Conservation (phyloP, 2,329 filamentous ascomycete genomes). For the Xylaria multiplex region DNA sequence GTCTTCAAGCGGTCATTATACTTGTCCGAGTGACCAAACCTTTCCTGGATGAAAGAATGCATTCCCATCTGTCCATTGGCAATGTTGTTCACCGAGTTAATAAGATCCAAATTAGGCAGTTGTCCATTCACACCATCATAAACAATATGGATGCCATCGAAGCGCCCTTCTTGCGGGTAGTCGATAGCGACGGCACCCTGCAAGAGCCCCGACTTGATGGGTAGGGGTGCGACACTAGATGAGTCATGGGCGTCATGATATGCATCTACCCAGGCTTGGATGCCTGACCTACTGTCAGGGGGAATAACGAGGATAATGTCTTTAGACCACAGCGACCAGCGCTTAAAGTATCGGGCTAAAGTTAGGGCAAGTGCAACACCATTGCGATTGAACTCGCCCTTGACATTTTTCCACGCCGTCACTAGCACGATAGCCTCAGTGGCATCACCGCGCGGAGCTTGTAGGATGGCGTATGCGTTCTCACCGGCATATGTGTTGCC, state of each 20-base stretch:
- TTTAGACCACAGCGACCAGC: conserved; percentile 98
- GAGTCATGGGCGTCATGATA: conserved; percentile 91
- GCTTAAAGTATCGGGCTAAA: conserved; percentile 92
- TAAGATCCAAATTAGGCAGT: conserved; percentile 91
- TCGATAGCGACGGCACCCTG: conserved; percentile 95
- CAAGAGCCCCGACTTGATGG: conserved; percentile 90
- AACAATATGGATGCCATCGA: conserved; percentile 87
- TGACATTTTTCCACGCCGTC: conserved; percentile 86
- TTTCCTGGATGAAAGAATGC: conserved; percentile 82
- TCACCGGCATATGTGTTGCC: conserved; percentile 80
- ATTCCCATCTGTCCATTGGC: conserved; percentile 94
- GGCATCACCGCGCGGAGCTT: conserved; percentile 92
- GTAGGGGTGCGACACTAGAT: conserved; percentile 75
- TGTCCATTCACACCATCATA: conserved; percentile 98
- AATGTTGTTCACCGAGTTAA: conserved; percentile 92
- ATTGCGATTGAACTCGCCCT: conserved; percentile 81
- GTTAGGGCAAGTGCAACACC: conserved; percentile 88
- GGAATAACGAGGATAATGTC: conserved; percentile 94
- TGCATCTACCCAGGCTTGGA: conserved; percentile 96
- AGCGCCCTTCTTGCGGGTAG: conserved; percentile 84
- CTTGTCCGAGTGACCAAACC: conserved; percentile 78
- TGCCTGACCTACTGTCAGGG: conserved; percentile 87
- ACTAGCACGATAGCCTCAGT: conserved; percentile 96
- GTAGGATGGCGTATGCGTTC: conserved; percentile 93
- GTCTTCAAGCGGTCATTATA: conserved; percentile 86